phyloP scores from a whole-genome alignment of 305 asterid genomes.

The Fraxinus velutina region DNA sequence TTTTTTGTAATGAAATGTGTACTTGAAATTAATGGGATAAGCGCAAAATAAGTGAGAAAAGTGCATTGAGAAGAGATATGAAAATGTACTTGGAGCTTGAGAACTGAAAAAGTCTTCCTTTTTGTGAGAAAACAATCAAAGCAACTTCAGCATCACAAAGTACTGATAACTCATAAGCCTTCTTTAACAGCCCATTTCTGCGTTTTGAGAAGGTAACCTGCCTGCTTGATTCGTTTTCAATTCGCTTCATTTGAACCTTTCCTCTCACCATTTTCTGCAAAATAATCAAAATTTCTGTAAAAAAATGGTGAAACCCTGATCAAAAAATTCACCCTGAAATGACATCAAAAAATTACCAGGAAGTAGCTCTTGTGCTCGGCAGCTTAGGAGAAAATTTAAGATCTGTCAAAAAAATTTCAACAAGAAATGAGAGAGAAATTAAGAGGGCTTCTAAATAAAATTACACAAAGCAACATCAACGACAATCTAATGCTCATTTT shows the following conservation, averaged over 20 bases:
- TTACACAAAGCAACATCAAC: neutral
- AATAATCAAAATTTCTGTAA: neutral
- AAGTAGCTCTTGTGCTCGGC: constrained; percentile 10
- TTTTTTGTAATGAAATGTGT: neutral
- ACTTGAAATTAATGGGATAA: neutral
- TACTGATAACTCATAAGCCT: constrained; percentile 68
- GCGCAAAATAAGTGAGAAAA: neutral
- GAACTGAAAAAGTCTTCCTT: constrained; percentile 58
- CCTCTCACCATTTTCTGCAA: constrained; percentile 64
- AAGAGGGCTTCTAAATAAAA: neutral
- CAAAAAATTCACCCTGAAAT: neutral
- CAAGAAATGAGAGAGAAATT: neutral
- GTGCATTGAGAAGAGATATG: neutral
- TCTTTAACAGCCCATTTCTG: constrained; percentile 59
- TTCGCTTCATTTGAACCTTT: constrained; percentile 59
- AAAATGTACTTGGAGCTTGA: constrained; percentile 53
- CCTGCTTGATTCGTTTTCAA: constrained; percentile 56
- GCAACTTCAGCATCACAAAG: constrained; percentile 22
- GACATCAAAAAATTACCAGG: neutral
- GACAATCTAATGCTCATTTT: neutral
- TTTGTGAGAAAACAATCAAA: constrained; percentile 64
- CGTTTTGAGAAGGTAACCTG: constrained; percentile 70
- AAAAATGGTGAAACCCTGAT: neutral
- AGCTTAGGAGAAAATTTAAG: neutral
- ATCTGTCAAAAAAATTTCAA: neutral